Evolutionary conservation across 768 basidiomycete species (phyloP).

Genomic region (Pisolithus orientalis): DNA sequence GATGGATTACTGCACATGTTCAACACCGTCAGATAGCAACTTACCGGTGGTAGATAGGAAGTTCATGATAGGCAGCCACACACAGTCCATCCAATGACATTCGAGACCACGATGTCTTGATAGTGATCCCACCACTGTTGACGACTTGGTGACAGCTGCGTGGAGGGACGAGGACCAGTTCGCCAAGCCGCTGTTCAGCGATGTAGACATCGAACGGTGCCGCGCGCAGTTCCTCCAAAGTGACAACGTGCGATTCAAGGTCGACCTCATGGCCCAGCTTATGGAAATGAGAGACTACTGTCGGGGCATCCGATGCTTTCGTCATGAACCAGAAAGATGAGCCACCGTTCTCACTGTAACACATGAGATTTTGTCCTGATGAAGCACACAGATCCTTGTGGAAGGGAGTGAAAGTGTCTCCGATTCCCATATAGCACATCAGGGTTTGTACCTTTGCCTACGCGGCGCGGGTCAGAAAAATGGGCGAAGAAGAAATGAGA

Average conservation of each 20-base stretch:
- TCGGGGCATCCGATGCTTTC: slow-evolving; percentile 45
- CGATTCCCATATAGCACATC: slow-evolving; percentile 81
- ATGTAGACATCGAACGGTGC: slow-evolving; percentile 70
- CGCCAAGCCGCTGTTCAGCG: slow-evolving; percentile 67
- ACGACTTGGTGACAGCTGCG: slow-evolving; percentile 81
- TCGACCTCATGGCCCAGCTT: slow-evolving; percentile 45
- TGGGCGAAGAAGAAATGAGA: not conserved
- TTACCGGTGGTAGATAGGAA: slow-evolving; percentile 77
- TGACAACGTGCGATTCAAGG: slow-evolving; percentile 63
- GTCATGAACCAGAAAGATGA: slow-evolving; percentile 90
- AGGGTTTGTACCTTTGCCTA: slow-evolving; percentile 67
- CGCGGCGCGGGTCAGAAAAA: slow-evolving; percentile 1
- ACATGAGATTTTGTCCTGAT: slow-evolving; percentile 84
- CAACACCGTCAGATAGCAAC: slow-evolving; percentile 1
- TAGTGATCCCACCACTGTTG: slow-evolving; percentile 71
- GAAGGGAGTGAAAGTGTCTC: slow-evolving; percentile 78
- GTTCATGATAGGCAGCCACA: slow-evolving; percentile 61
- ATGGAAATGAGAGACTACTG: slow-evolving; percentile 54
- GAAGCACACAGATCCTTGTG: slow-evolving; percentile 85
- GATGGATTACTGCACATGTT: not conserved
- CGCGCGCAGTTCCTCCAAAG: slow-evolving; percentile 52
- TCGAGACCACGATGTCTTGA: slow-evolving; percentile 84
- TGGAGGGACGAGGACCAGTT: slow-evolving; percentile 76
- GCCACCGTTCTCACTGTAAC: slow-evolving; percentile 64
- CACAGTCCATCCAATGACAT: slow-evolving; percentile 64